A percentile compares a stretch with the other conserved stretches of the same genome.
Evolutionary conservation across 2,329 filamentous ascomycete genomes (phyloP).

Genomic region (Ceratocystis harringtonii): DNA sequence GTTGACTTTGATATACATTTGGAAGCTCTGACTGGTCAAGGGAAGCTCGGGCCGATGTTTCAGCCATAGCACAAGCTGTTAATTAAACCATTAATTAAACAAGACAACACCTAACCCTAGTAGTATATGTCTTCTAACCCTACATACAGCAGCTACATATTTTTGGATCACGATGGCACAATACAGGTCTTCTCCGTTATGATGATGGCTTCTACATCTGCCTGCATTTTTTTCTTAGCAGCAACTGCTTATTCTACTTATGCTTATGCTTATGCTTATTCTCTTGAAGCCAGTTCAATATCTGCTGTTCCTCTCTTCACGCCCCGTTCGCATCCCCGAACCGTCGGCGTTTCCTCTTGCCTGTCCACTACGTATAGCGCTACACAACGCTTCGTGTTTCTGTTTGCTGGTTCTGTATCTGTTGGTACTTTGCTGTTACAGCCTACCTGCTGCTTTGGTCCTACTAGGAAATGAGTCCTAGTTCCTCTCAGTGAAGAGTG

Average conservation of each 20-base stretch:
- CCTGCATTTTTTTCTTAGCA: neutral
- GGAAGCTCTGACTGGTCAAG: neutral
- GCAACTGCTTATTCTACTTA: neutral
- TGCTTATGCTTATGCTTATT: conserved; percentile 3
- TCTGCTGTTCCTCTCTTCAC: neutral
- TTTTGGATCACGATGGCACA: neutral
- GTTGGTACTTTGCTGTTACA: conserved; percentile 5
- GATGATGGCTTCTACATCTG: neutral
- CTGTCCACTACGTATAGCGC: neutral
- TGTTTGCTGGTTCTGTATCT: conserved; percentile 3
- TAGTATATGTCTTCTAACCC: neutral
- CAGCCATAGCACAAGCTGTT: neutral
- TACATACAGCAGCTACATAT: neutral
- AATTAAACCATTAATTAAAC: neutral
- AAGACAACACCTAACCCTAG: neutral
- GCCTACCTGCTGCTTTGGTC: neutral
- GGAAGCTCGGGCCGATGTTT: neutral
- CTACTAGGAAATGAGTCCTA: neutral
- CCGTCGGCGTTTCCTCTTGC: neutral
- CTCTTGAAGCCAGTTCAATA: neutral
- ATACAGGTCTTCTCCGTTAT: neutral
- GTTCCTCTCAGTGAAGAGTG: neutral
- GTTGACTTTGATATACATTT: neutral
- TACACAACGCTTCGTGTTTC: conserved; percentile 23
- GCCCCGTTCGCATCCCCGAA: neutral